A percentile compares a stretch with the other conserved stretches of the same genome.
Evolutionary conservation across 352 stramenopile species (phyloP).

Genomic region (Globisporangium okanoganense): DNA sequence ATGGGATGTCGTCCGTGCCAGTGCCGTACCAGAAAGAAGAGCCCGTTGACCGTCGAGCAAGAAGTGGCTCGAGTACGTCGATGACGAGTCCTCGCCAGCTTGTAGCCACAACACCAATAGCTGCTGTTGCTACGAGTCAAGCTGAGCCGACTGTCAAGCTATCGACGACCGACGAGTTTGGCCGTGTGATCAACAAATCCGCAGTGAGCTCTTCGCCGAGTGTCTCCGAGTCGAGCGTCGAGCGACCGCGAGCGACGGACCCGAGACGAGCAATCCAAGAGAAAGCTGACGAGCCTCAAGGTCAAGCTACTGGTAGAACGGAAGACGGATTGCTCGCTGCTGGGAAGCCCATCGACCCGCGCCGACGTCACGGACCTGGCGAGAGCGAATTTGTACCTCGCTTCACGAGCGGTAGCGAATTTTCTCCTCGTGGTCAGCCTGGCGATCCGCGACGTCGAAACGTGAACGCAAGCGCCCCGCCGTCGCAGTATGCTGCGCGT

Average conservation of each 20-base stretch:
- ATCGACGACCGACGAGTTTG: conserved; percentile 45
- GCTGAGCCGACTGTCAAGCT: conserved; percentile 16
- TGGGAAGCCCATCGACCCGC: conserved; percentile 28
- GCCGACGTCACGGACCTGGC: conserved; percentile 20
- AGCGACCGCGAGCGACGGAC: conserved; percentile 15
- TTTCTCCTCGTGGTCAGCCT: not conserved
- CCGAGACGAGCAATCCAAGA: conserved; percentile 12
- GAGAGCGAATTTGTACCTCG: conserved; percentile 11
- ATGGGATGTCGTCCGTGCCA: conserved; percentile 41
- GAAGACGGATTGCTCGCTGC: conserved; percentile 5
- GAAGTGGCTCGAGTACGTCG: not conserved
- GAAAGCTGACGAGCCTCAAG: not conserved
- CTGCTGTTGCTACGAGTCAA: not conserved
- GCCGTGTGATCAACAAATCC: conserved; percentile 26
- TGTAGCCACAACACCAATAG: not conserved
- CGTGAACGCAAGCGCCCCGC: conserved; percentile 11
- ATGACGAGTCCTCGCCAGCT: not conserved
- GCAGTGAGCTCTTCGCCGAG: conserved; percentile 4
- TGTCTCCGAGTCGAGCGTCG: conserved; percentile 1
- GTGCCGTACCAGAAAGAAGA: conserved; percentile 55
- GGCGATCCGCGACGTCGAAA: conserved; percentile 35
- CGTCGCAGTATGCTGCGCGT: conserved; percentile 6
- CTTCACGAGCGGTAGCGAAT: not conserved
- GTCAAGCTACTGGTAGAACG: not conserved
- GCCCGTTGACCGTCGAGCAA: conserved; percentile 10